Conservation (phyloP, 768 basidiomycete species). For the Xanthoconium stramineum region DNA sequence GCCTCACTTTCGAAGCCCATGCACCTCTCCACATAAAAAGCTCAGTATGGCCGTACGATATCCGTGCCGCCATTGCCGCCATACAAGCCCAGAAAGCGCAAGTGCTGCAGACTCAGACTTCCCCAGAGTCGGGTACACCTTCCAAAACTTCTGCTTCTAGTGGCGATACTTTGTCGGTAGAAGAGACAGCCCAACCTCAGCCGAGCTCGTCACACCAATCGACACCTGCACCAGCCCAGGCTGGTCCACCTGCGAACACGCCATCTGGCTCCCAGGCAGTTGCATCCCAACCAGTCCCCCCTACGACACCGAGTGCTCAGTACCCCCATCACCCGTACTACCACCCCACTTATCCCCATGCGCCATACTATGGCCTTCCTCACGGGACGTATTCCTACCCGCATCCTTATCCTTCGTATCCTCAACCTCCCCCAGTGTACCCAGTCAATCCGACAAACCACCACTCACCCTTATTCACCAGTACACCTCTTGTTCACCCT, state of each 20-base stretch:
- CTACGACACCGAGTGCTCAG: conserved; percentile 27
- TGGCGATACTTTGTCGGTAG: conserved; percentile 12
- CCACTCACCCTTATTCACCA: conserved; percentile 34
- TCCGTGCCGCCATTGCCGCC: conserved; percentile 59
- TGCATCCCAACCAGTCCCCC: conserved; percentile 16
- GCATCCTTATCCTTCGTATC: conserved; percentile 32
- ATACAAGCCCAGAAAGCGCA: conserved; percentile 36
- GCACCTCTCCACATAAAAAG: conserved; percentile 61
- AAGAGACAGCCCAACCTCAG: conserved; percentile 15
- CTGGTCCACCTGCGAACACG: conserved; percentile 20
- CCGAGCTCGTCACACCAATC: conserved; percentile 18
- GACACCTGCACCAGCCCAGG: conserved; percentile 23
- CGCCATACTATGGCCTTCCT: conserved; percentile 59
- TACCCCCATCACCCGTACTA: conserved; percentile 58
- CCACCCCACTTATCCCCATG: conserved; percentile 60
- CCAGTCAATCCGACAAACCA: conserved; percentile 27
- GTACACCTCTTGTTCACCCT: conserved; percentile 33
- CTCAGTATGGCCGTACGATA: conserved; percentile 71
- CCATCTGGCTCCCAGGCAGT: conserved; percentile 17
- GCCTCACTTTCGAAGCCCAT: conserved; percentile 67
- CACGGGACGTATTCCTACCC: conserved; percentile 39
- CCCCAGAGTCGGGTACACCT: conserved; percentile 10
- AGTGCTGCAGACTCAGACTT: conserved; percentile 18
- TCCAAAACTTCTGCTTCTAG: conserved; percentile 11
- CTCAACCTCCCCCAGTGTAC: conserved; percentile 32